phyloP scores from a whole-genome alignment of 257 asterid genomes.

The Parsonsia alboflavescens region DNA sequence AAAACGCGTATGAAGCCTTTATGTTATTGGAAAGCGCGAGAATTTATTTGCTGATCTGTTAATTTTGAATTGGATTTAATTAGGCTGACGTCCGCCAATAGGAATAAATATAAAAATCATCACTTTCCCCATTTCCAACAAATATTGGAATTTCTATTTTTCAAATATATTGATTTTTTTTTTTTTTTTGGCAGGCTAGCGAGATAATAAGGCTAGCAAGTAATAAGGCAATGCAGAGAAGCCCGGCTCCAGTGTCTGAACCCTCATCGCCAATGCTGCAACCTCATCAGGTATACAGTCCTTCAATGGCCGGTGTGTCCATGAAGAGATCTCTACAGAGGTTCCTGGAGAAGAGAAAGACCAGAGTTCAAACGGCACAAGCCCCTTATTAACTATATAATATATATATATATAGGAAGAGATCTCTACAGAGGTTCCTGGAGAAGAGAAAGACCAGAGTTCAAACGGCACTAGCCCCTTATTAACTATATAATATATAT shows the following conservation, averaged over 20 bases:
- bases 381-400: slow-evolving; percentile 22
- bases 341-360: slow-evolving; percentile 30
- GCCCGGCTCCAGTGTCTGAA: background rate
- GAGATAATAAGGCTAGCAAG: slow-evolving; percentile 26
- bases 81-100: background rate
- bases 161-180: too few relatives aligned
- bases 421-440: slow-evolving; percentile 24
- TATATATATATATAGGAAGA: too few relatives aligned
- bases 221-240: background rate
- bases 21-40: background rate
- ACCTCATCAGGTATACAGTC: slow-evolving; percentile 9
- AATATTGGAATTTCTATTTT: too few relatives aligned
- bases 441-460: slow-evolving; percentile 27
- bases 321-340: slow-evolving; percentile 27
- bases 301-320: background rate
- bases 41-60: background rate
- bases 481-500: too few relatives aligned
- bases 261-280: slow-evolving; percentile 13
- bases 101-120: too few relatives aligned
- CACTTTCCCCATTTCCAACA: too few relatives aligned
- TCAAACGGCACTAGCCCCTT: slow-evolving; percentile 13
- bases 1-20: background rate
- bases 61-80: background rate
- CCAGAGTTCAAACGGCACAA: slow-evolving; percentile 11
- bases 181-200: slow-evolving; percentile 19